Evolutionary conservation across 768 basidiomycete genomes (phyloP).

Genomic region (Arthromyces matolae): DNA sequence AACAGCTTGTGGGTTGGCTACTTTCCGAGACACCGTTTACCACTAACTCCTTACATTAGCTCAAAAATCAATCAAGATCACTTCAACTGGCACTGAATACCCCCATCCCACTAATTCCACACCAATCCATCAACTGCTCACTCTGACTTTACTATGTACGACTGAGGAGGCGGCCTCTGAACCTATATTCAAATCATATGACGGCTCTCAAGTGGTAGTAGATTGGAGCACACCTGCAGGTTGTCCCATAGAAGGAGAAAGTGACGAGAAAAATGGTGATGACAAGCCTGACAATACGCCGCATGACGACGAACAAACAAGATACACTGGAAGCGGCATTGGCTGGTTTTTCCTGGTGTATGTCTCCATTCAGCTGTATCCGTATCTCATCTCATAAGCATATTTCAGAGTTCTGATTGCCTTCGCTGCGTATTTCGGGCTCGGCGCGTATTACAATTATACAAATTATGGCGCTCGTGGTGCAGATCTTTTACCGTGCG

Average conservation of each 20-base stretch:
- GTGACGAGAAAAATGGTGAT: slow-evolving; percentile 40
- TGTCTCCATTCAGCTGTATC: slow-evolving; percentile 25
- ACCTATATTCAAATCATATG: slow-evolving; percentile 58
- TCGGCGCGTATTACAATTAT: slow-evolving; percentile 88
- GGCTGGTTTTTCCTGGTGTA: slow-evolving; percentile 88
- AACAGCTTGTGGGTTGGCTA: slow-evolving; percentile 36
- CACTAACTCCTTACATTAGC: slow-evolving; percentile 33
- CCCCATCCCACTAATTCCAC: slow-evolving; percentile 44
- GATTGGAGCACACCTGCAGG: slow-evolving; percentile 63
- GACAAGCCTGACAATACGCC: slow-evolving; percentile 16
- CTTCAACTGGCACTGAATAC: slow-evolving; percentile 59
- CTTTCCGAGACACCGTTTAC: not conserved
- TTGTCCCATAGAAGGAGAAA: slow-evolving; percentile 40
- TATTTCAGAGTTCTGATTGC: slow-evolving; percentile 54
- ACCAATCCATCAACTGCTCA: slow-evolving; percentile 53
- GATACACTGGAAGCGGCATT: slow-evolving; percentile 65
- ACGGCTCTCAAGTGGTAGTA: slow-evolving; percentile 48
- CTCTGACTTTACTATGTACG: slow-evolving; percentile 61
- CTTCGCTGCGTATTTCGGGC: slow-evolving; percentile 63
- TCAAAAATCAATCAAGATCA: slow-evolving; percentile 50
- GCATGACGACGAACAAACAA: slow-evolving; percentile 26
- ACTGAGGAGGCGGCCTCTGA: slow-evolving; percentile 34
- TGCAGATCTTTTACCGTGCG: slow-evolving; percentile 80
- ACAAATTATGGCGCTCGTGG: slow-evolving; percentile 84
- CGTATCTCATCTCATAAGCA: not conserved